phyloP scores from a whole-genome alignment of 768 basidiomycete genomes.

The Flagelloscypha sp. region DNA sequence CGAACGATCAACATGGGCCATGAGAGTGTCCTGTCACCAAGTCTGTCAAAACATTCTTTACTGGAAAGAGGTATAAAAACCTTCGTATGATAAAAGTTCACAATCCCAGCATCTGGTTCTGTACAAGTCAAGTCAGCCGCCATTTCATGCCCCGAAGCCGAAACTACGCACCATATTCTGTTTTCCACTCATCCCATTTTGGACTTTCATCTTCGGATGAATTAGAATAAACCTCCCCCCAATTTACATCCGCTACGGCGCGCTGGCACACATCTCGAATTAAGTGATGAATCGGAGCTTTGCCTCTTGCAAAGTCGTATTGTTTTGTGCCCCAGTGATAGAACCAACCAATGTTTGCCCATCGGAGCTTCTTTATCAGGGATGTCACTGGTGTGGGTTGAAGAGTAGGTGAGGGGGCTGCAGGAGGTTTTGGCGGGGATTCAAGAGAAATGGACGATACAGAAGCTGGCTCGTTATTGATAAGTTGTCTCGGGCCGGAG shows the following conservation, averaged over 20 bases:
- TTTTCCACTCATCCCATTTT: slow-evolving; percentile 68
- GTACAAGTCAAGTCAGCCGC: slow-evolving; percentile 4
- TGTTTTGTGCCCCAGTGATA: slow-evolving; percentile 98
- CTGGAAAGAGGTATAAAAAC: slow-evolving; percentile 18
- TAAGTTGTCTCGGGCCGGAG: slow-evolving; percentile 61
- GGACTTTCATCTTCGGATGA: slow-evolving; percentile 27
- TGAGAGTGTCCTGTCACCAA: slow-evolving; percentile 68
- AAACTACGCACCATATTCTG: slow-evolving; percentile 61
- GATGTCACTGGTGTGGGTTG: slow-evolving; percentile 40
- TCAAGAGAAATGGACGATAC: slow-evolving; percentile 48
- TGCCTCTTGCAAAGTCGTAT: slow-evolving; percentile 78
- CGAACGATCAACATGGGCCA: slow-evolving; percentile 96
- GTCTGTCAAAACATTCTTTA: neutral
- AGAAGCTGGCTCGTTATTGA: slow-evolving; percentile 66
- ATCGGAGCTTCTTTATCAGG: slow-evolving; percentile 73
- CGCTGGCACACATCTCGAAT: slow-evolving; percentile 52
- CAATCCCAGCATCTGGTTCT: slow-evolving; percentile 96
- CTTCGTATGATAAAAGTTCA: slow-evolving; percentile 89
- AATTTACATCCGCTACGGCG: slow-evolving; percentile 58
- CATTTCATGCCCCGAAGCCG: too few species aligned
- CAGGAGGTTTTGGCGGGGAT: slow-evolving; percentile 49
- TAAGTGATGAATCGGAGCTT: slow-evolving; percentile 49
- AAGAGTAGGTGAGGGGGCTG: slow-evolving; percentile 56
- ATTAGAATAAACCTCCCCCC: slow-evolving; percentile 54
- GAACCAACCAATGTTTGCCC: slow-evolving; percentile 94